Percentiles rank a stretch among this genome's conserved stretches.
These are phyloP conservation scores for Ephemerocybe angulata DNA, from an alignment of 768 basidiomycete species.

Conservation along the genomic window DNA sequence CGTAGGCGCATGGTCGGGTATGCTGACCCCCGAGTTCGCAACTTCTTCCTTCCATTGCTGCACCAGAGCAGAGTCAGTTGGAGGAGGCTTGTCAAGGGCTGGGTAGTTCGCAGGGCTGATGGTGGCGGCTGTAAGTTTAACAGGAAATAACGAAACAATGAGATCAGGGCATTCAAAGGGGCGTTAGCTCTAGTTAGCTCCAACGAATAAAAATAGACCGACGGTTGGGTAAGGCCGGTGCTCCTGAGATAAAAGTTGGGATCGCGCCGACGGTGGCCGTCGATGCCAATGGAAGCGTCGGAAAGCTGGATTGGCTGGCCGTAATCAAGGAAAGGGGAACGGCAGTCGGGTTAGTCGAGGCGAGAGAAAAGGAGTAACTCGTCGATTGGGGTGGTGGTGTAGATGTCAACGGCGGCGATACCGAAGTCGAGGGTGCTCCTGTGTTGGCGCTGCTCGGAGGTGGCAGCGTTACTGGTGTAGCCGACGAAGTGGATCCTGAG, in stretches of 20 bases:
- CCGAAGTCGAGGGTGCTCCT: conserved; percentile 6
- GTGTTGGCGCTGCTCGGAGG: not conserved
- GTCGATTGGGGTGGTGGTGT: conserved; percentile 19
- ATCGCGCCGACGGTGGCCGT: conserved; percentile 47
- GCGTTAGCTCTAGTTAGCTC: not conserved
- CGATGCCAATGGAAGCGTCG: conserved; percentile 43
- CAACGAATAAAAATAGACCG: conserved; percentile 13
- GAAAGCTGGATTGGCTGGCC: conserved; percentile 36
- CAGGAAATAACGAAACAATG: too few species aligned
- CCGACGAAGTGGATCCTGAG: not conserved
- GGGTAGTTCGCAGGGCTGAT: conserved; percentile 61
- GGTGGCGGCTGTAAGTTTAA: conserved; percentile 38
- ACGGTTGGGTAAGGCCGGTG: conserved; percentile 61
- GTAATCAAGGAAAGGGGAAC: conserved; percentile 51
- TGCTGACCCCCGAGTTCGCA: conserved; percentile 46
- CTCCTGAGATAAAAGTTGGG: conserved; percentile 50
- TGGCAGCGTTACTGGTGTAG: conserved; percentile 7
- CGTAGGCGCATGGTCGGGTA: conserved; percentile 52
- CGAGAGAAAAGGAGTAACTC: conserved; percentile 41
- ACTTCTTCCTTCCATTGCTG: conserved; percentile 71
- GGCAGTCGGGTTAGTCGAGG: conserved; percentile 57
- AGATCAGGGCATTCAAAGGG: not conserved
- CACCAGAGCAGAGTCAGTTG: conserved; percentile 59
- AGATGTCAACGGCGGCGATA: conserved; percentile 7
- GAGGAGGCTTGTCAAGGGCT: conserved; percentile 56